phyloP scores from a whole-genome alignment of 805 yeast species.

The Ogataea polymorpha region DNA sequence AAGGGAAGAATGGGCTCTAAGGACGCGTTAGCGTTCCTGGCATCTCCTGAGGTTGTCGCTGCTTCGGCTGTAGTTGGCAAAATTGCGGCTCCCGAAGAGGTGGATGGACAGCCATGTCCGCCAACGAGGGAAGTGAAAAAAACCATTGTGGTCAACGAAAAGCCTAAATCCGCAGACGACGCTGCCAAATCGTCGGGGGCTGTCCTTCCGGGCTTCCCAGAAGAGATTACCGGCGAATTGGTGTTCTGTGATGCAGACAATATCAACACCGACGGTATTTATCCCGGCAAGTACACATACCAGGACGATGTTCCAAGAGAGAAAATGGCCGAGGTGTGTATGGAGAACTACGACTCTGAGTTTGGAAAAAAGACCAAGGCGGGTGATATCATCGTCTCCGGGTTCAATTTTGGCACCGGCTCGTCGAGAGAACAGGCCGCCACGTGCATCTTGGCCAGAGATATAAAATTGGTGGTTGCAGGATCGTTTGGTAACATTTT shows the following conservation, averaged over 20 bases:
- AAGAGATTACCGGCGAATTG: constrained; percentile 82
- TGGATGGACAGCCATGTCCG: constrained; percentile 54
- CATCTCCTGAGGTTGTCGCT: constrained; percentile 97
- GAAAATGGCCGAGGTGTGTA: constrained; percentile 98
- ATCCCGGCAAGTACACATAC: constrained; percentile 98
- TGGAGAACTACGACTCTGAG: constrained; percentile 96
- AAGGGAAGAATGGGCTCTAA: constrained; percentile 99
- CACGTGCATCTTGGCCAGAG: constrained; percentile 93
- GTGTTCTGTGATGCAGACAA: constrained; percentile 96
- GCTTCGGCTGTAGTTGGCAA: constrained; percentile 96
- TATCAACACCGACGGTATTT: constrained; percentile 96
- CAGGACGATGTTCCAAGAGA: constrained; percentile 95
- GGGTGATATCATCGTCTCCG: constrained; percentile 84
- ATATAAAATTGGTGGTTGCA: constrained; percentile 86
- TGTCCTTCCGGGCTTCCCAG: constrained; percentile 89
- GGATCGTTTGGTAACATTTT: constrained; percentile 98
- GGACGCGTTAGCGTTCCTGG: constrained; percentile 92
- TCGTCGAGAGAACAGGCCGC: constrained; percentile 99
- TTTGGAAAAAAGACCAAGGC: constrained; percentile 77
- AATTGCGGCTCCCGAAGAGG: constrained; percentile 89
- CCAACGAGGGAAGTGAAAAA: constrained; percentile 48
- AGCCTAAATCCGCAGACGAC: constrained; percentile 22
- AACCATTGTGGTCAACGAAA: constrained; percentile 34
- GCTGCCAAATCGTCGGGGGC: constrained; percentile 52
- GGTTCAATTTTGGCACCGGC: constrained; percentile 97